Percentiles rank a stretch among this genome's conserved stretches.
Conservation (phyloP, 1,139 yeast species). For the Pneumocystis oryctolagi region DNA sequence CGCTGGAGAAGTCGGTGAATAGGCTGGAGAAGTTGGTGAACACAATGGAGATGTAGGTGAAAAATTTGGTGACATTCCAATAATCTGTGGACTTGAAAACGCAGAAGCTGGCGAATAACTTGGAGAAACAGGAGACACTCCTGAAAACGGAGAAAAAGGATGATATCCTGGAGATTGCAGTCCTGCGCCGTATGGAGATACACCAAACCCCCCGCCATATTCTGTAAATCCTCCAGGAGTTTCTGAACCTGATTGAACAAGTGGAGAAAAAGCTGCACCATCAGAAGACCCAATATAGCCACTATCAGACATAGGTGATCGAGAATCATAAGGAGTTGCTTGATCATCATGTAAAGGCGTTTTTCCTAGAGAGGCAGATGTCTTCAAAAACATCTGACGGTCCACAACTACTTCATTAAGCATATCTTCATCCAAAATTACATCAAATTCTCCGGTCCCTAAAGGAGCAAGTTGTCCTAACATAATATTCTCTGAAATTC, state of each 20-base stretch:
- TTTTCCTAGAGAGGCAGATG: conserved; percentile 19
- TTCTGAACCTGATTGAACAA: conserved; percentile 70
- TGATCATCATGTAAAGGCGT: conserved; percentile 46
- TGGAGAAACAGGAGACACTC: conserved; percentile 38
- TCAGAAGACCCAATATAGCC: conserved; percentile 68
- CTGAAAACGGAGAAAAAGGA: conserved; percentile 46
- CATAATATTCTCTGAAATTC: conserved; percentile 95
- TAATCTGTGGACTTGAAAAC: not conserved
- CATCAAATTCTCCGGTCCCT: conserved; percentile 97
- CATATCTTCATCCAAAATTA: conserved; percentile 83
- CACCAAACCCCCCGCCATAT: conserved; percentile 37
- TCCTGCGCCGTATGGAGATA: conserved; percentile 40
- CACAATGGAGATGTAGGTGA: conserved; percentile 40
- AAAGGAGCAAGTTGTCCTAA: conserved; percentile 97
- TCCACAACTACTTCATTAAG: conserved; percentile 48
- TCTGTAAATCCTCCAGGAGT: conserved; percentile 85
- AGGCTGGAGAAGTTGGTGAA: conserved; percentile 57
- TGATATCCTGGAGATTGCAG: conserved; percentile 51
- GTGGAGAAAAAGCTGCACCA: conserved; percentile 58
- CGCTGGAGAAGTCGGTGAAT: conserved; percentile 57
- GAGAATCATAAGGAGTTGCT: conserved; percentile 82
- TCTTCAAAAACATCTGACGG: conserved; percentile 17
- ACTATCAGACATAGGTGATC: conserved; percentile 63
- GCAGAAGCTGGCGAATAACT: conserved; percentile 18
- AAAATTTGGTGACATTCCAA: conserved; percentile 31